A percentile compares a stretch with the other conserved stretches of the same genome.
phyloP scores from a whole-genome alignment of 108 stramenopile species.

The Poteriospumella lacustris region DNA sequence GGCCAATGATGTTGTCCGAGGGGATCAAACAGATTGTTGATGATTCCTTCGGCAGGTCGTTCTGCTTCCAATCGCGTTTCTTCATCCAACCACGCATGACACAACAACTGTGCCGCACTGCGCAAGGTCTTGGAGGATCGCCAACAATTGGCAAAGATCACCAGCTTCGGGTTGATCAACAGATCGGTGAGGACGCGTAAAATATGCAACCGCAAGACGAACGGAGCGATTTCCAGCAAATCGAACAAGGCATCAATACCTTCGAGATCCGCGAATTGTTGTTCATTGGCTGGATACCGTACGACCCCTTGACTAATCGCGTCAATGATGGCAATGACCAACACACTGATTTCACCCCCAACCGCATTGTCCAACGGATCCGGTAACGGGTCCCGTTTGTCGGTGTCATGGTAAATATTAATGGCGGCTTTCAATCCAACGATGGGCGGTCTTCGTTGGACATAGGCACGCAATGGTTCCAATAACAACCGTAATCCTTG shows the following conservation, averaged over 20 bases:
- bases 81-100: slow-evolving; percentile 29
- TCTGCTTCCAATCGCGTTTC: neutral
- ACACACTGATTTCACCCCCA: slow-evolving; percentile 19
- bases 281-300: slow-evolving; percentile 10
- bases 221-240: slow-evolving; percentile 18
- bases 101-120: neutral
- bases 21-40: neutral
- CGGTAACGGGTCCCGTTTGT: neutral
- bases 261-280: slow-evolving; percentile 17
- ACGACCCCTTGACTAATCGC: neutral
- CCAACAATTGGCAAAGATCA: slow-evolving; percentile 6
- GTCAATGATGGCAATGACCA: slow-evolving; percentile 10
- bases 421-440: slow-evolving; percentile 9
- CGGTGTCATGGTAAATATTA: neutral
- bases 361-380: neutral
- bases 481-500: neutral
- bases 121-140: slow-evolving; percentile 17
- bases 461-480: neutral
- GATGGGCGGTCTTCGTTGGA: neutral
- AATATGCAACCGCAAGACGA: neutral
- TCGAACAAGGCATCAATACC: slow-evolving; percentile 14
- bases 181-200: slow-evolving; percentile 19
- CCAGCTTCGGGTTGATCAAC: neutral
- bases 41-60: neutral
- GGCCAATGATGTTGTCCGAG: slow-evolving; percentile 10